A percentile compares a stretch with the other conserved stretches of the same genome.
phyloP scores from a whole-genome alignment of 2,329 filamentous ascomycete species.

The Monosporascus sp. region DNA sequence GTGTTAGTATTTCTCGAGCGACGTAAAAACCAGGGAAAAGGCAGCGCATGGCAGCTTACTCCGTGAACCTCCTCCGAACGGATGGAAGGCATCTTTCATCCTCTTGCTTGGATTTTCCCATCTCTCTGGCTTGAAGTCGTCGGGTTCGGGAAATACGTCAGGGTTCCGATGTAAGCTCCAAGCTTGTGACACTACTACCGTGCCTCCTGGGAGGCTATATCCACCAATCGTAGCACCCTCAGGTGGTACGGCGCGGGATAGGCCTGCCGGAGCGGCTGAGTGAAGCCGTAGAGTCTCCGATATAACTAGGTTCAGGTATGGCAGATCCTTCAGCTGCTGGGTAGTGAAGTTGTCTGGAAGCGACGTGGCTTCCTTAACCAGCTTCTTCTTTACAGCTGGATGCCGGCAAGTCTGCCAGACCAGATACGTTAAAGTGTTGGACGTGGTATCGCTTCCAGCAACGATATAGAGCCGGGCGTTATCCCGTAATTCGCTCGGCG shows the following conservation, averaged over 20 bases:
- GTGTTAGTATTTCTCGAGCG: neutral
- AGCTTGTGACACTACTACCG: conserved; percentile 35
- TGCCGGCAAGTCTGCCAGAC: conserved; percentile 32
- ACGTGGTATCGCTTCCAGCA: conserved; percentile 48
- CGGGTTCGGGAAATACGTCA: conserved; percentile 34
- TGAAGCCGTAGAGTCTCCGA: conserved; percentile 41
- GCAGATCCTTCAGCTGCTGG: conserved; percentile 29
- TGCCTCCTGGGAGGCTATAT: conserved; percentile 33
- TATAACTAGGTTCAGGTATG: conserved; percentile 36
- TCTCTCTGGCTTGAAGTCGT: conserved; percentile 28
- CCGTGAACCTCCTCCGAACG: conserved; percentile 47
- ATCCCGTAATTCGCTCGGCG: conserved; percentile 27
- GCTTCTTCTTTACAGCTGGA: conserved; percentile 20
- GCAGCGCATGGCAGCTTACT: conserved; percentile 18
- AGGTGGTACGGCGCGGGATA: conserved; percentile 35
- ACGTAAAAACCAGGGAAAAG: neutral
- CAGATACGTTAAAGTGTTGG: conserved; percentile 43
- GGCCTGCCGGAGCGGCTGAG: conserved; percentile 30
- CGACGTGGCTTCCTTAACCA: conserved; percentile 30
- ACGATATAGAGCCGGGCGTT: conserved; percentile 31
- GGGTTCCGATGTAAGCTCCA: conserved; percentile 42
- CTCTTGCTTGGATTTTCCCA: conserved; percentile 29
- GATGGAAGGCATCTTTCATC: conserved; percentile 43
- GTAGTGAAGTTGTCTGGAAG: conserved; percentile 28
- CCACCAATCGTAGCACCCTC: conserved; percentile 33